Base-by-base conservation (phyloP, 2,329 filamentous ascomycete species). In the Exophiala bonariae region DNA sequence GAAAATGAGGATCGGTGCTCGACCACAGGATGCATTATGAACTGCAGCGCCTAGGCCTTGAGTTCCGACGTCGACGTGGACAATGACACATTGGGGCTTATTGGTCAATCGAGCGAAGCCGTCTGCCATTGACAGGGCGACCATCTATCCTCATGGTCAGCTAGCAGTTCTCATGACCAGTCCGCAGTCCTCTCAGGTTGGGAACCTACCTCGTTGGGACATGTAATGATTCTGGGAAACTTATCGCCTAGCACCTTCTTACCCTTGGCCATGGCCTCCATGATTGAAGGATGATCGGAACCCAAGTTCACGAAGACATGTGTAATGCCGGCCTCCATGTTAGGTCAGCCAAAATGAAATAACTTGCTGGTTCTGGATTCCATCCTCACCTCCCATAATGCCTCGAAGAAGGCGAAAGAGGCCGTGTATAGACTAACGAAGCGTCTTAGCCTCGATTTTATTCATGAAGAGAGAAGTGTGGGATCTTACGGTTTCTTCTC, bases 101-200 rank as follows among this genome's bases (percentile, higher is more conserved):
- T 81, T 80, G 4, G 83, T 88, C 30, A 87, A 66, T 22, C 86
- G 78, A 30, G 87, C 86, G 61, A 87, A 90, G 41, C 87, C 87
- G 64, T 92, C 87, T 11, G 87, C 87, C 84, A 89, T 88, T 49
- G 86, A 91, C 59, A 92, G 78, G 19, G 87, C 87, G 5, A 91
- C 87, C 86, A 91, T 91, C 82, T 89, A 55, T 16, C 10, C 20
- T 19, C 26, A 42, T 36, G 37, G 38, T 49, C 30, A 54, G 52
- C n/a, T n/a, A n/a, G n/a, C n/a, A n/a, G n/a, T n/a, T n/a, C n/a
- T n/a, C n/a, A n/a, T 10, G 16, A 26, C 23, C 53, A 31, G 31
- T 30, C 8, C 23, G 2, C 44, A 34, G 19, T 19, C 38, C 22
- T 39, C 17, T 26, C 7, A 36, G 20, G 23, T 8, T 28, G 20